Base-by-base conservation (phyloP, 1,139 yeast genomes). In the Meyerozyma carpophila region DNA sequence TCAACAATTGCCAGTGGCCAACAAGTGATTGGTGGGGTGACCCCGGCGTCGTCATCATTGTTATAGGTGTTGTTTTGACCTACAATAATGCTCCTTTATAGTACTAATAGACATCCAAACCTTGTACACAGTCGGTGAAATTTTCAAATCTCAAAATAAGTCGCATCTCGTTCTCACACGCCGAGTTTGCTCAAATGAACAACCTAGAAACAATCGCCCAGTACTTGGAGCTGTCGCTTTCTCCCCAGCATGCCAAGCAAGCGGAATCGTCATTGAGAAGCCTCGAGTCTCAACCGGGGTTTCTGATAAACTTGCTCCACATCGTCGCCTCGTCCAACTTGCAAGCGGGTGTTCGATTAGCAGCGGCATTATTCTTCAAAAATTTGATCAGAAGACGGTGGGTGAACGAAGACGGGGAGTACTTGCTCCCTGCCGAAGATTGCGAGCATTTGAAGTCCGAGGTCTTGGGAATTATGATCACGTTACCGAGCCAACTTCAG, bases 341-440 rank as follows among this genome's bases (percentile, higher is more conserved):
- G 39, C 74, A 78, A 3, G 59, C 63, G 4, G 69, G 86, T 2
- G 77, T 86, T 1, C 75, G 97, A 50, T 70, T 91, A 42, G 97
- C 98, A 0, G 96, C 87, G 16, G 93, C 97, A 2, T 68, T 94
- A 44, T 90, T 85, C 63, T 90, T 94, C 68, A 94, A 94, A 61
- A 94, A 94, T 61, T 78, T 89, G 50, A 75, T 93, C 52, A 84
- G 79, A 52, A 70, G 96, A 43, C 83, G 78, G 56, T 94, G 98
- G 98, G 81, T 85, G 27, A 88, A 89, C 60, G 96, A 89, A 51
- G 87, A 87, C 48, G 98, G 98, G 1, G 77, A 76, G 46, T 84
- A 93, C 60, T 61, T 81, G 47, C 67, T 91, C 31, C 75, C 84
- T 1, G 51, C 61, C 1, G 68, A 70, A 5, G 96, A 91, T 57